These are phyloP conservation scores for Rhodomyrtus tomentosa DNA, from an alignment of 345 rosid species.

Conservation along the genomic window DNA sequence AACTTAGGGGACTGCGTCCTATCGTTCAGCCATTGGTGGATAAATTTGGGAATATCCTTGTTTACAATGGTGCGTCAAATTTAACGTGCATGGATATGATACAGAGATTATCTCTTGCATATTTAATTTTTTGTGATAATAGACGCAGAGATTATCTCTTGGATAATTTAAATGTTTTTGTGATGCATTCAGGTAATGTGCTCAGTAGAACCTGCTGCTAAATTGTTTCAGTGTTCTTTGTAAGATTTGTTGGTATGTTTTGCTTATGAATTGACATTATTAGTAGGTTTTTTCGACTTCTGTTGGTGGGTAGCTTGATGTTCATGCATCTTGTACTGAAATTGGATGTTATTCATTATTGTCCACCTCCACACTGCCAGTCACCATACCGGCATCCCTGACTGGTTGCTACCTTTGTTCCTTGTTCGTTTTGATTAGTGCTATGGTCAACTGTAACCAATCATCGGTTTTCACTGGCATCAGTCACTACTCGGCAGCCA, in stretches of 20 bases:
- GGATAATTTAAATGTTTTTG: neutral
- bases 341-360: neutral
- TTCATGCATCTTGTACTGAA: neutral
- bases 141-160: neutral
- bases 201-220: neutral
- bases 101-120: neutral
- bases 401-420: neutral
- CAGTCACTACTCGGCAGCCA: neutral
- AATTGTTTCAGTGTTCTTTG: neutral
- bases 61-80: conserved; percentile 45
- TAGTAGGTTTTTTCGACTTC: neutral
- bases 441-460: neutral
- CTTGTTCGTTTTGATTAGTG: neutral
- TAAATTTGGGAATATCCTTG: conserved; percentile 43
- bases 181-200: neutral
- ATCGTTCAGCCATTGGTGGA: conserved; percentile 57
- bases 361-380: neutral
- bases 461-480: neutral
- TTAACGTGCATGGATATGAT: neutral
- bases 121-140: neutral
- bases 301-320: neutral
- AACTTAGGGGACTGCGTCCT: conserved; percentile 59
- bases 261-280: neutral
- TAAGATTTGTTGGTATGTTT: neutral
- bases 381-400: neutral